Percentiles rank a stretch among this genome's conserved stretches.
phyloP scores from a whole-genome alignment of 495 filamentous ascomycete genomes.

The Aspergillus homomorphus region DNA sequence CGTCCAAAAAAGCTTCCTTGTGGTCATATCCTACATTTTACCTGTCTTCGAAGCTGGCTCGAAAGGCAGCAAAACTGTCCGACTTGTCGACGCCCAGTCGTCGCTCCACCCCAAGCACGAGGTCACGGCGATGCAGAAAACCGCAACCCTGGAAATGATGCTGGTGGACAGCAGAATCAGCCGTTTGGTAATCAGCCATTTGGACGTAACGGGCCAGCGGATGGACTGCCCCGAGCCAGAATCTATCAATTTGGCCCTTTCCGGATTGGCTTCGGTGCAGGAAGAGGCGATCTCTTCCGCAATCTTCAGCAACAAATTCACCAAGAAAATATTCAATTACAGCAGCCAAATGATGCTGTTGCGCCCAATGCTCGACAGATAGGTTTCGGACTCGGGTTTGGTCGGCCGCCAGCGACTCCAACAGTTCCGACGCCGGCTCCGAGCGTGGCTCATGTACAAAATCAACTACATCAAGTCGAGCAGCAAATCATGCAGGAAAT shows the following conservation, averaged over 20 bases:
- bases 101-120: conserved; percentile 30
- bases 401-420: conserved; percentile 31
- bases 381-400: conserved; percentile 45
- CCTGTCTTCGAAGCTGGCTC: conserved; percentile 94
- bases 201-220: conserved; percentile 28
- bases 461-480: conserved; percentile 60
- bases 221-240: conserved; percentile 40
- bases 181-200: conserved; percentile 31
- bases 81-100: conserved; percentile 83
- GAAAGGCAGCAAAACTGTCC: conserved; percentile 97
- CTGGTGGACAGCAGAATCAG: conserved; percentile 29
- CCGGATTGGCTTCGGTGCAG: conserved; percentile 56
- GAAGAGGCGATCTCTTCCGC: conserved; percentile 50
- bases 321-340: conserved; percentile 37
- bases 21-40: conserved; percentile 91
- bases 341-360: conserved; percentile 31
- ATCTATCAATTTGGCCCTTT: conserved; percentile 57
- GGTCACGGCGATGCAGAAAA: conserved; percentile 26
- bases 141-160: conserved; percentile 26
- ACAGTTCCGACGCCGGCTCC: conserved; percentile 15
- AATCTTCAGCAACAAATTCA: conserved; percentile 51
- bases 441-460: conserved; percentile 39
- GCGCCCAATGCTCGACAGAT: conserved; percentile 36
- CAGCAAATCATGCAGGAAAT: conserved; percentile 66
- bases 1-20: conserved; percentile 95